Conservation (phyloP, 768 basidiomycete genomes). For the Boletus tomentosulus region DNA sequence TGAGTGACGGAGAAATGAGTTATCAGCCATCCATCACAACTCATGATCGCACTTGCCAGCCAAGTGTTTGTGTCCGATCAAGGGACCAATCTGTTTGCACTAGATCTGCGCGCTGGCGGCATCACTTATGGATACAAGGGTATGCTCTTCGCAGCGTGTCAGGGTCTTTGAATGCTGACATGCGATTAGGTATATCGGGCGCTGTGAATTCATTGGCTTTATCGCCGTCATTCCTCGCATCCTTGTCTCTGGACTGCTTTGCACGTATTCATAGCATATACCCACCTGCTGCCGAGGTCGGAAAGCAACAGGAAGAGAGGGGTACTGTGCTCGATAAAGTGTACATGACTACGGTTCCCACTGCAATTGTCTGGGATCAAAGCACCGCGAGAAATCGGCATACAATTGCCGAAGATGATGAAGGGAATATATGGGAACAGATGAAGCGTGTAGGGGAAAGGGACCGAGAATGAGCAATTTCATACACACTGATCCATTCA, state of each 20-base stretch:
- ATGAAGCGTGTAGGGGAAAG: constrained; percentile 53
- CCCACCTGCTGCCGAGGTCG: constrained; percentile 44
- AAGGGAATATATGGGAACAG: constrained; percentile 65
- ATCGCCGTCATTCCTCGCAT: constrained; percentile 51
- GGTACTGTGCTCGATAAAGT: constrained; percentile 60
- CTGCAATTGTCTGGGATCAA: constrained; percentile 61
- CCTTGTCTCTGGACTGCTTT: constrained; percentile 66
- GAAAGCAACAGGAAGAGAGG: constrained; percentile 51
- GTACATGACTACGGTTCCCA: constrained; percentile 60
- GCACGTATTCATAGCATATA: constrained; percentile 63
- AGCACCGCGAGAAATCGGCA: constrained; percentile 17
- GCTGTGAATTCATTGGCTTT: constrained; percentile 62
- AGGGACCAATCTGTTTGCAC: constrained; percentile 55
- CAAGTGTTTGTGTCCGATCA: constrained; percentile 69
- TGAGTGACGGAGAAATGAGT: constrained; percentile 33
- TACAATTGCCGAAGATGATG: constrained; percentile 31
- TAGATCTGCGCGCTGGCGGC: constrained; percentile 68
- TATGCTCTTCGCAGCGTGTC: constrained; percentile 16
- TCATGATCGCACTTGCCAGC: constrained; percentile 32
- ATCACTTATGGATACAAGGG: constrained; percentile 68
- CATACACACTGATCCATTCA: not conserved
- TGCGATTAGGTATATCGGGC: constrained; percentile 58
- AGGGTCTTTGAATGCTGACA: not conserved
- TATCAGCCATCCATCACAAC: not conserved
- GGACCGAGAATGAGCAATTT: constrained; percentile 23